Percentiles rank a stretch among this genome's conserved stretches.
phyloP scores from a whole-genome alignment of 352 stramenopile species.

The Phytophthora citricola region DNA sequence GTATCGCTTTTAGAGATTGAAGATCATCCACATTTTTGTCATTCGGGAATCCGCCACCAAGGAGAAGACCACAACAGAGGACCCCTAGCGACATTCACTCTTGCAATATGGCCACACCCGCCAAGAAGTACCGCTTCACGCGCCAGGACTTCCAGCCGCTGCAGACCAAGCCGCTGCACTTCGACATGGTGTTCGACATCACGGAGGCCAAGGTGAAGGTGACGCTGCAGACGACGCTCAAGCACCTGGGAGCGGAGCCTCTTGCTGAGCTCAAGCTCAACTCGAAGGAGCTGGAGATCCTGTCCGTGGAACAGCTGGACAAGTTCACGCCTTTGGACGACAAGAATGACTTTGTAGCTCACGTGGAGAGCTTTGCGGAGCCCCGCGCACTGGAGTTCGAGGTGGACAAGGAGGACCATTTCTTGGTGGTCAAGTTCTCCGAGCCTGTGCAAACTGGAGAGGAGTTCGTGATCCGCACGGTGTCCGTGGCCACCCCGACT shows the following conservation, averaged over 20 bases:
- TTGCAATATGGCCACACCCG: slow-evolving; percentile 5
- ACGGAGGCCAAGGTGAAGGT: slow-evolving; percentile 64
- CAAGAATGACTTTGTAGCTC: slow-evolving; percentile 59
- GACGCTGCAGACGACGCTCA: slow-evolving; percentile 75
- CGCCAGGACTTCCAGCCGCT: slow-evolving; percentile 72
- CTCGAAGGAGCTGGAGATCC: slow-evolving; percentile 75
- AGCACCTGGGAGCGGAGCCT: slow-evolving; percentile 46
- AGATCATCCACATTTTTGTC: slow-evolving; percentile 5
- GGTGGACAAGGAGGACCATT: slow-evolving; percentile 75
- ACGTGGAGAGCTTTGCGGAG: slow-evolving; percentile 60
- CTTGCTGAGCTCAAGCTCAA: slow-evolving; percentile 74
- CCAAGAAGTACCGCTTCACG: slow-evolving; percentile 80
- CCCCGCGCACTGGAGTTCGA: slow-evolving; percentile 53
- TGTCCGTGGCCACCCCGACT: slow-evolving; percentile 68
- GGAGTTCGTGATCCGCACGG: slow-evolving; percentile 75
- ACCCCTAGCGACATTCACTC: neutral
- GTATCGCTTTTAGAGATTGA: slow-evolving; percentile 3
- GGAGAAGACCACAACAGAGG: neutral
- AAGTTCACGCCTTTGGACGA: slow-evolving; percentile 52
- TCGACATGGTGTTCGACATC: slow-evolving; percentile 85
- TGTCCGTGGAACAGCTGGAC: slow-evolving; percentile 60
- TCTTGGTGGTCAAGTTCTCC: slow-evolving; percentile 66
- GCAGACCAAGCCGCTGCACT: slow-evolving; percentile 73
- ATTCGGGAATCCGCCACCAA: slow-evolving; percentile 13
- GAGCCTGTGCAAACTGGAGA: slow-evolving; percentile 60